Evolutionary conservation across 2,329 filamentous ascomycete species (phyloP).

Genomic region (Orbilia blumenaviensis): DNA sequence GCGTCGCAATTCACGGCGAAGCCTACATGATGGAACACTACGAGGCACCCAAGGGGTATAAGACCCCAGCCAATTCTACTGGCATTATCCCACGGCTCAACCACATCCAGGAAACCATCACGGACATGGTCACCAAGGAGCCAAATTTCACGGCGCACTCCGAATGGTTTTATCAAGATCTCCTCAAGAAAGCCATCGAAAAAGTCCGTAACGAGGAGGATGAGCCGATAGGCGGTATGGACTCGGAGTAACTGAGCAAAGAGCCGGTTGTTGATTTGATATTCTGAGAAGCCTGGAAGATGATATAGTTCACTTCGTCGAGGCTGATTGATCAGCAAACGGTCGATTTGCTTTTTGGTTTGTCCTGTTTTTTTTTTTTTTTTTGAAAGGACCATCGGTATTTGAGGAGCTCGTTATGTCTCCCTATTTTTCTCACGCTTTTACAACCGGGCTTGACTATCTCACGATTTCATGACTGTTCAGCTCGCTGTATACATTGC

Average conservation of each 20-base stretch:
- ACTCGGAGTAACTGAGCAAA: neutral
- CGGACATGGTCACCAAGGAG: slow-evolving; percentile 27
- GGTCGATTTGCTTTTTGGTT: too few relatives aligned
- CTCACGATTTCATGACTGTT: too few relatives aligned
- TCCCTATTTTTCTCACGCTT: too few relatives aligned
- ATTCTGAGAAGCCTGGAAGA: neutral
- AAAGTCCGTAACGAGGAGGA: slow-evolving; percentile 5
- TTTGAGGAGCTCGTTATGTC: too few relatives aligned
- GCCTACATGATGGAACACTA: slow-evolving; percentile 27
- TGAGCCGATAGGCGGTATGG: neutral
- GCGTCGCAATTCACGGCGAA: slow-evolving; percentile 31
- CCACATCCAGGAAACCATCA: slow-evolving; percentile 11
- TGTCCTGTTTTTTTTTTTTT: too few relatives aligned
- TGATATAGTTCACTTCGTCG: too few relatives aligned
- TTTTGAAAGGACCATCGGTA: too few relatives aligned
- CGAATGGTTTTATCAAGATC: slow-evolving; percentile 15
- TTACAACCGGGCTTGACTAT: too few relatives aligned
- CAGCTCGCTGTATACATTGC: too few relatives aligned
- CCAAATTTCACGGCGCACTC: slow-evolving; percentile 25
- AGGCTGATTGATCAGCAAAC: too few relatives aligned
- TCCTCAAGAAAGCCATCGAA: slow-evolving; percentile 2
- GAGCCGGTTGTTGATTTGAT: too few relatives aligned
- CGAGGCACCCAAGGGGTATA: slow-evolving; percentile 1
- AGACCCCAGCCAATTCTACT: neutral
- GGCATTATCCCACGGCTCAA: slow-evolving; percentile 32